These are phyloP conservation scores for Silene coronaria DNA, from an alignment of 179 eudicot genomes.

Conservation along the genomic window DNA sequence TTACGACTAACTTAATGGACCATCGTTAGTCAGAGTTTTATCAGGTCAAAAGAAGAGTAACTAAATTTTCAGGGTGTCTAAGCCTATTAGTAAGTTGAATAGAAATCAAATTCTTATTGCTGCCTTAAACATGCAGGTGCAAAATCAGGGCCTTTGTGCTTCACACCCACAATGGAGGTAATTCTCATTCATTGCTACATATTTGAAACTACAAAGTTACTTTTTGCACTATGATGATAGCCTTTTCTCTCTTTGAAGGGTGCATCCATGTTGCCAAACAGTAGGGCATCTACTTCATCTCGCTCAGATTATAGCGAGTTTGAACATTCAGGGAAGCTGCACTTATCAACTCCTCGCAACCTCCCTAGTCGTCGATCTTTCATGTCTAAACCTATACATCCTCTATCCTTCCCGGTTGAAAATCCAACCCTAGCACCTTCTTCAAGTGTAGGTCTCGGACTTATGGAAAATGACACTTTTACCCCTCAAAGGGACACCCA, in stretches of 20 bases:
- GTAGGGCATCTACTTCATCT: conserved; percentile 62
- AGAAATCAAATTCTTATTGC: conserved; percentile 3
- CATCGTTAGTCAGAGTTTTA: too few species aligned
- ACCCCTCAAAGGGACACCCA: conserved; percentile 47
- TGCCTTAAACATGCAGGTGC: conserved; percentile 32
- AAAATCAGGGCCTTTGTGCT: conserved; percentile 50
- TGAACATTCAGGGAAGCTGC: conserved; percentile 50
- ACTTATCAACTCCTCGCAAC: conserved; percentile 50
- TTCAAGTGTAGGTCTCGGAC: conserved; percentile 8
- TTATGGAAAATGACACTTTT: conserved; percentile 37
- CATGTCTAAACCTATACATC: conserved; percentile 87
- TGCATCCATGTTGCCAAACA: conserved; percentile 49
- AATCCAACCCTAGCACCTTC: conserved; percentile 40
- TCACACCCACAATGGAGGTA: conserved; percentile 89
- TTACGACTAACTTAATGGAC: too few species aligned
- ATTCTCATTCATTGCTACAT: conserved; percentile 8
- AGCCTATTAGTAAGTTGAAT: too few species aligned
- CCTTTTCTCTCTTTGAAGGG: conserved; percentile 41
- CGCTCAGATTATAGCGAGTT: conserved; percentile 79
- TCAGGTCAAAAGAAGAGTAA: too few species aligned
- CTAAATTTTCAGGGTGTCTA: too few species aligned
- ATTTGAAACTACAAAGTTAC: neutral
- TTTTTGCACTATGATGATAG: neutral
- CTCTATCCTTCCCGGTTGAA: conserved; percentile 55
- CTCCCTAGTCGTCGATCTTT: conserved; percentile 73